phyloP scores from a whole-genome alignment of 768 basidiomycete genomes.

The Tricholoma bakamatsutake region DNA sequence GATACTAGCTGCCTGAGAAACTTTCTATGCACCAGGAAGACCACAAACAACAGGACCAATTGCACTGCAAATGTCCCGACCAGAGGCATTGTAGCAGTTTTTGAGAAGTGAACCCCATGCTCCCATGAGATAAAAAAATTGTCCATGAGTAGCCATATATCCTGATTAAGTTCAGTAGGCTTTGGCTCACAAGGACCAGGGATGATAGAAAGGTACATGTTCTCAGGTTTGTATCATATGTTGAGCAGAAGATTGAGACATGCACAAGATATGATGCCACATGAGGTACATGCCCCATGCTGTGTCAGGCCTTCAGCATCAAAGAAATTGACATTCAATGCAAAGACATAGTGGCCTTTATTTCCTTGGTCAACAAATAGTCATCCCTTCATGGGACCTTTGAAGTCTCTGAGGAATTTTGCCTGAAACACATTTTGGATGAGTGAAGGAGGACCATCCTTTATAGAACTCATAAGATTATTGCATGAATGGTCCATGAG shows the following conservation, averaged over 20 bases:
- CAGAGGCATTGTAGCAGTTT: too few relatives aligned
- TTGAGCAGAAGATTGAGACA: neutral
- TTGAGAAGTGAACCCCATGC: too few relatives aligned
- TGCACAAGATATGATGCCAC: neutral
- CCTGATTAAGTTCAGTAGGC: too few relatives aligned
- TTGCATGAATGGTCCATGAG: too few relatives aligned
- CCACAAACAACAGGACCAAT: too few relatives aligned
- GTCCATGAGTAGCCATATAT: too few relatives aligned
- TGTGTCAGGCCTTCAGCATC: neutral
- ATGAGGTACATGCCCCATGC: neutral
- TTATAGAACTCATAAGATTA: too few relatives aligned
- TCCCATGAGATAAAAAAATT: too few relatives aligned
- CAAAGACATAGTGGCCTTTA: neutral
- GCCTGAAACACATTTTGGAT: neutral
- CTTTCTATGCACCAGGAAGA: slow-evolving; percentile 14
- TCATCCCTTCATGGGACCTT: neutral
- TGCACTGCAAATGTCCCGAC: too few relatives aligned
- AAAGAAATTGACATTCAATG: neutral
- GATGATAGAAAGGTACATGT: too few relatives aligned
- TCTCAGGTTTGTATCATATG: too few relatives aligned
- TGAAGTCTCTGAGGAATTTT: neutral
- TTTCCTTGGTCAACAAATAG: neutral
- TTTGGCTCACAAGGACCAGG: too few relatives aligned
- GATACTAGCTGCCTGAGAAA: slow-evolving; percentile 16
- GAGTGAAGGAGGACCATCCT: neutral